Evolutionary conservation across 345 rosid species (phyloP), one percentile per base, ranked within the genome.

Genomic region (Geranium rotundifolium): DNA sequence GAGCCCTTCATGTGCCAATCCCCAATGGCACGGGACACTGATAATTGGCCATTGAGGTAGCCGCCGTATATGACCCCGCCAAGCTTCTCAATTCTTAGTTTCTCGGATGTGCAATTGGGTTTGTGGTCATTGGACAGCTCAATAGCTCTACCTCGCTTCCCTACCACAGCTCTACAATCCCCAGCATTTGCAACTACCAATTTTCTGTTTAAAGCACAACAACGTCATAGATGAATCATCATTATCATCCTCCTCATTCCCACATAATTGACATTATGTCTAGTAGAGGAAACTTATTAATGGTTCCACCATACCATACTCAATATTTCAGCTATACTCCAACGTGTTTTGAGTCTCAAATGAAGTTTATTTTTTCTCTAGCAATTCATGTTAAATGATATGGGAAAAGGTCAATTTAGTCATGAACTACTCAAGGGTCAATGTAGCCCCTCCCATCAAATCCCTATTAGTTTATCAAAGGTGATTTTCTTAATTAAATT

Each of bases 1-100:
- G 90, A 29, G 18, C 84, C 83, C 78, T 93, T 93, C 95, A 93
- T 87, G 79, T 93, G 91, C 97, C 99, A 93, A 72, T 93, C 99
- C 46, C 99, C 99, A 4, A 93, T 76, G 50, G 99, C 99, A 37
- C 99, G 95, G 17, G 99, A 82, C 27, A 92, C 99, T 56, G 99
- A 89, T 75, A 92, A 82, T 46, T 92, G 97, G 54, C 99, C 99
- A 64, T 92, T 92, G 20, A 92, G 96, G 71, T 92, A 92, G 23
- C 96, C 99, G 75, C 90, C 97, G 64, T 92, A 89, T 46, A 92
- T 84, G 54, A 84, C 88, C 54, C 96, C 99, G 9, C 99, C 97
- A 41, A 92, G 80, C 66, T 81, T 83, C 72, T 92, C 97, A 68
- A 93, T 90, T 77, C 99, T 87, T 52, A 78, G 68, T 77, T 74